Percentiles rank a stretch among this genome's conserved stretches.
Conservation (phyloP, 106 monocot species). For the Iris macrosiphon region DNA sequence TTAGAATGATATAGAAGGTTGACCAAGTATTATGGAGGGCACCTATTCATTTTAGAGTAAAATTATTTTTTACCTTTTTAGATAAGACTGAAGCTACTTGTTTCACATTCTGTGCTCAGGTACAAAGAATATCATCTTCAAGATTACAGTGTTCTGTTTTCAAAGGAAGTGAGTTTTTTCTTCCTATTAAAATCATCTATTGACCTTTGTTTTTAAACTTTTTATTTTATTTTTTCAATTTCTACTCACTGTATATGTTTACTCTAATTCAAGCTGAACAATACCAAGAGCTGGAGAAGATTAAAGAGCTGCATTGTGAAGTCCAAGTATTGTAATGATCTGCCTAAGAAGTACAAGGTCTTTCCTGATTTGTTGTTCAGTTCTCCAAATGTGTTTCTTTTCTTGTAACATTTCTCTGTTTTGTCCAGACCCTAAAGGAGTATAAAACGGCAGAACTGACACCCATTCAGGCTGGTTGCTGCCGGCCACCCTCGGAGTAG, state of each 20-base stretch:
- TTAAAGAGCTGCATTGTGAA: slow-evolving; percentile 90
- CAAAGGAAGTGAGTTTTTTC: slow-evolving; percentile 56
- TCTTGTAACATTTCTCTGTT: not conserved
- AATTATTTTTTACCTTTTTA: no score
- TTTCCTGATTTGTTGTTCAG: not conserved
- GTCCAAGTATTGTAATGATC: slow-evolving; percentile 66
- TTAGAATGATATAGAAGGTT: no score
- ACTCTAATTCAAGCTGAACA: slow-evolving; percentile 48
- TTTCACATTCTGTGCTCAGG: slow-evolving; percentile 22
- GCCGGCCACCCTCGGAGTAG: slow-evolving; percentile 92
- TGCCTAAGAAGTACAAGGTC: slow-evolving; percentile 88
- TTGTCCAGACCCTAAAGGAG: slow-evolving; percentile 59
- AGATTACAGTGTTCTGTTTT: slow-evolving; percentile 87
- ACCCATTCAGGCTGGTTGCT: slow-evolving; percentile 93
- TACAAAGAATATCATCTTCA: slow-evolving; percentile 98
- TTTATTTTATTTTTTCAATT: not conserved
- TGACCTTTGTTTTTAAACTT: not conserved
- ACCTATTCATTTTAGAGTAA: no score
- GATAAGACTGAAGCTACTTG: not conserved
- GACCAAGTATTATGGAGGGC: no score
- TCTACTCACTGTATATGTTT: not conserved
- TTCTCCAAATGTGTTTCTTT: not conserved
- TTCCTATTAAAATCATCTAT: not conserved
- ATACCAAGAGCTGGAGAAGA: slow-evolving; percentile 66
- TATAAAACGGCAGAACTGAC: slow-evolving; percentile 80